These are phyloP conservation scores for Pichia nakasei DNA, from an alignment of 805 yeast species.

Conservation along the genomic window DNA sequence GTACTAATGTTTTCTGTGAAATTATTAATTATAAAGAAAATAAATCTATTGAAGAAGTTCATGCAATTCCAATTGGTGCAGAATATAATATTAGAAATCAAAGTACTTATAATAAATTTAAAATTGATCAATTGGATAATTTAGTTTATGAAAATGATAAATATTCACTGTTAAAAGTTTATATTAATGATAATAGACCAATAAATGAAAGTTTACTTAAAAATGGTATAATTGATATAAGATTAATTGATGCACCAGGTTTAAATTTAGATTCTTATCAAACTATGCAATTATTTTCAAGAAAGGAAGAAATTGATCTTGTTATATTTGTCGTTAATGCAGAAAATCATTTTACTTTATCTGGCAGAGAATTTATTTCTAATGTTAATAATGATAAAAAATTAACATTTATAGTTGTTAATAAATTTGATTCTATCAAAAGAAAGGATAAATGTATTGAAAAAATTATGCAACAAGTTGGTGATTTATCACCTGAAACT, in stretches of 20 bases:
- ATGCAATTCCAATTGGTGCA: slow-evolving; percentile 63
- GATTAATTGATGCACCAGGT: slow-evolving; percentile 96
- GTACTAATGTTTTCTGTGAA: slow-evolving; percentile 94
- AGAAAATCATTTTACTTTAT: slow-evolving; percentile 88
- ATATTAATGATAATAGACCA: slow-evolving; percentile 68
- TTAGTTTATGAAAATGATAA: slow-evolving; percentile 68
- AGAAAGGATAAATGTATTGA: slow-evolving; percentile 73
- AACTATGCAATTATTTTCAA: slow-evolving; percentile 88
- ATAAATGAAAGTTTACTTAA: slow-evolving; percentile 61
- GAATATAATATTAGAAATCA: slow-evolving; percentile 48
- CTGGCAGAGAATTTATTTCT: slow-evolving; percentile 88
- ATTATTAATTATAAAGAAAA: slow-evolving; percentile 79
- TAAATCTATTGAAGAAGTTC: slow-evolving; percentile 76
- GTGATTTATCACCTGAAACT: slow-evolving; percentile 81
- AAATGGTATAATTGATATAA: slow-evolving; percentile 88
- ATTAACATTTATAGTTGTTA: slow-evolving; percentile 87
- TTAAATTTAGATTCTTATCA: slow-evolving; percentile 86
- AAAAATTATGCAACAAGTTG: slow-evolving; percentile 77
- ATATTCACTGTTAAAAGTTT: slow-evolving; percentile 68
- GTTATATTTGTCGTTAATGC: slow-evolving; percentile 95
- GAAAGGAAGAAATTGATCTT: slow-evolving; percentile 95
- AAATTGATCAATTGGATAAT: slow-evolving; percentile 49
- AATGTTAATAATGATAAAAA: slow-evolving; percentile 88
- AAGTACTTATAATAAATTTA: slow-evolving; percentile 51
- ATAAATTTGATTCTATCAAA: slow-evolving; percentile 77